Evolutionary conservation across 192 early-diverging fungal genomes (phyloP), one percentile per base, ranked within the genome.

Genomic region (Coemansia sp.): DNA sequence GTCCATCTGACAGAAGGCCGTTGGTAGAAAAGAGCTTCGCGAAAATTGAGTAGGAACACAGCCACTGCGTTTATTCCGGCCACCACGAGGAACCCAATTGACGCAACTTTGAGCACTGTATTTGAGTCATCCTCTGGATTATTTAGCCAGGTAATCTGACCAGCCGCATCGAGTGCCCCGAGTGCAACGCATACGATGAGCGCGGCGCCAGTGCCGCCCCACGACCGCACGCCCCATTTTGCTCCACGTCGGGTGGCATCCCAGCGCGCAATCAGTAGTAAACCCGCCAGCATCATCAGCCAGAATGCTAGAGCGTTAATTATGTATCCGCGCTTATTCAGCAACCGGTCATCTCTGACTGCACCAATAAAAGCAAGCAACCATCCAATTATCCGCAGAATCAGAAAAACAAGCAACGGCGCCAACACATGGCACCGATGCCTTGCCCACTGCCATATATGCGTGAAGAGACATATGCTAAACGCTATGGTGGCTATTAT

Each of bases 91-190:
- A 81, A 69, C 8, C 78, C 78, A 25, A 75, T 58, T 24, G 62
- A 57, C 1, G 78, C 68, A 19, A 74, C 34, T 24, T 75, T 81
- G 12, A 81, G 44, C 4, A 57, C 63, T 22, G 47, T 30, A 2
- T 34, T 56, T 9, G 73, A 69, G 22, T 68, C 49, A 4, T 72
- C 69, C 1, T 48, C 51, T 1, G 78, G 73, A 31, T 68, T 67
- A 54, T 81, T 75, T 22, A 81, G 78, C 78, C 78, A 81, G 44
- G 54, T 65, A 24, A 81, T 81, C 48, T 75, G 78, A 10, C 78
- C 78, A 27, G 73, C 69, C 26, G 73, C 78, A 44, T 81, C 78
- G 7, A 81, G 62, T 5, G 68, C 73, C 23, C 78, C 78, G 49
- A 81, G 56, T 27, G 64, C 69, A 19, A 75, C 28, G 26, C 73